Conservation (phyloP, 2,329 filamentous ascomycete species). For the Neonectria coccinea region DNA sequence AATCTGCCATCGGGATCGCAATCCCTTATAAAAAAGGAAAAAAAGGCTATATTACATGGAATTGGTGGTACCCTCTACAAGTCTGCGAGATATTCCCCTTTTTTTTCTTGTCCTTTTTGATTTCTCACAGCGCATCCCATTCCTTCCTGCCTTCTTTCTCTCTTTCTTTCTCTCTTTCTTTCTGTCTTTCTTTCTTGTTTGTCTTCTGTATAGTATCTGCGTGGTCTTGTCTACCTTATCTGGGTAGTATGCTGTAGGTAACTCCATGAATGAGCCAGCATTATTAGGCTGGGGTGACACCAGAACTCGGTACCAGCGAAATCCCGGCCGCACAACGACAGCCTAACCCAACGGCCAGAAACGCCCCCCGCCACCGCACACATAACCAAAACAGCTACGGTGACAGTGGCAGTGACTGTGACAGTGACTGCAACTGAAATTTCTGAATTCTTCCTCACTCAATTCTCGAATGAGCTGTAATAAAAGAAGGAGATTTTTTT, state of each 20-base stretch:
- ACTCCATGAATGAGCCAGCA: background rate
- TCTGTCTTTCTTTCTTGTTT: background rate
- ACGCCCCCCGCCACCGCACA: background rate
- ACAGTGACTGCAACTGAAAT: no score
- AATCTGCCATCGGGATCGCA: background rate
- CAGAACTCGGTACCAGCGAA: background rate
- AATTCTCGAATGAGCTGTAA: background rate
- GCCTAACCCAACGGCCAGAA: background rate
- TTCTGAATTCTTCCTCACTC: no score
- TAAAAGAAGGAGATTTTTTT: background rate
- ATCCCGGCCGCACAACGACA: background rate
- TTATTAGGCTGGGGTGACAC: background rate
- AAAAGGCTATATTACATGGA: no score
- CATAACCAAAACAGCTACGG: background rate
- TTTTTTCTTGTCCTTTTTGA: no score
- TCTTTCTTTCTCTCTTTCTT: no score
- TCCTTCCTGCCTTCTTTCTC: no score
- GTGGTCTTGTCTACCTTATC: no score
- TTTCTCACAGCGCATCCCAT: no score
- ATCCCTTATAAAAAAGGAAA: background rate
- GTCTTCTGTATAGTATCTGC: background rate
- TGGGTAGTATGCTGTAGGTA: no score
- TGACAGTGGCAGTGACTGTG: background rate
- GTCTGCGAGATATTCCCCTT: no score
- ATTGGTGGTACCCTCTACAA: no score